phyloP scores from a whole-genome alignment of 108 stramenopile genomes.

The Cyclotella sp. region DNA sequence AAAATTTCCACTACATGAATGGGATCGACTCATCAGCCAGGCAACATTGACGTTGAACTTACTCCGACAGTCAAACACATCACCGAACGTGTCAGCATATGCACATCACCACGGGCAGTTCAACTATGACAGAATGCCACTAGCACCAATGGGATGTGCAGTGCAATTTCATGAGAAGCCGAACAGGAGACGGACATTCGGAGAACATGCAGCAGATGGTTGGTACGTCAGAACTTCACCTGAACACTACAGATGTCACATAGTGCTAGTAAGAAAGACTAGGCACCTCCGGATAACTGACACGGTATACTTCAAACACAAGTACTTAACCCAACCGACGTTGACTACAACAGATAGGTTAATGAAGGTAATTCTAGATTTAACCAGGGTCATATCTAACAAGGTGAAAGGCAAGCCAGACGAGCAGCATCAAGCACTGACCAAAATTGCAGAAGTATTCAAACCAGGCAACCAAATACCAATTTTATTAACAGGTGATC shows the following conservation, averaged over 20 bases:
- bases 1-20: no score
- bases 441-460: not conserved
- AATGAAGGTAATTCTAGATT: no score
- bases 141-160: no score
- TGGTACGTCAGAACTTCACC: no score
- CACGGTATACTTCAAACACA: not conserved
- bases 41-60: not conserved
- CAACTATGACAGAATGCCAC: no score
- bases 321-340: not conserved
- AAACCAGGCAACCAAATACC: not conserved
- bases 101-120: no score
- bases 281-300: not conserved
- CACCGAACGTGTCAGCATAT: no score
- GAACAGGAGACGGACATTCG: not conserved
- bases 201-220: not conserved
- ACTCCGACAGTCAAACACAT: no score
- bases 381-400: not conserved
- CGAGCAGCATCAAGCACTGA: not conserved
- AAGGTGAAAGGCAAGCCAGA: no score
- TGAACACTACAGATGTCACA: no score
- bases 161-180: no score
- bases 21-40: not conserved
- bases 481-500: not conserved
- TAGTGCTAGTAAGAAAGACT: not conserved
- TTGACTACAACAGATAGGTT: not conserved